A percentile compares a stretch with the other conserved stretches of the same genome.
These are phyloP conservation scores for Polytrichum formosum DNA, from an alignment of 225 moss, liverwort and hornwort genomes.

Conservation along the genomic window DNA sequence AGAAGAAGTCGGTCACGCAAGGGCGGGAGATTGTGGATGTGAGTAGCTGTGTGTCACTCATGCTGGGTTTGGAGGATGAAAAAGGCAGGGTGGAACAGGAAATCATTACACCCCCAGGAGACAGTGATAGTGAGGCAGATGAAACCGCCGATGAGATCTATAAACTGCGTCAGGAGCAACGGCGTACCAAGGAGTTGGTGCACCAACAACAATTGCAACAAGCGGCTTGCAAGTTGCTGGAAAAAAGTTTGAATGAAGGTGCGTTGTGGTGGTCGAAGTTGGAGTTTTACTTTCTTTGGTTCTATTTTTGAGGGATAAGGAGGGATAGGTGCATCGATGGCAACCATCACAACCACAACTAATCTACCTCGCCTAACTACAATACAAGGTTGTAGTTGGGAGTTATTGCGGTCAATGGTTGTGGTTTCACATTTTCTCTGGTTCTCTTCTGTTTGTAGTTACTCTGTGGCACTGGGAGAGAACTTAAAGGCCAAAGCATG, in stretches of 20 bases:
- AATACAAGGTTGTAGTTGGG: too few relatives aligned
- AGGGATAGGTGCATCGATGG: too few relatives aligned
- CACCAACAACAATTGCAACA: constrained; percentile 12
- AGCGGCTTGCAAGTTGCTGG: background rate
- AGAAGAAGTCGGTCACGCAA: background rate
- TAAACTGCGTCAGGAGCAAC: constrained; percentile 14
- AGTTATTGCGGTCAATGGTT: too few relatives aligned
- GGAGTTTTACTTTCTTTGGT: too few relatives aligned
- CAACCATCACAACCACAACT: too few relatives aligned
- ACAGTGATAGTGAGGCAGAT: constrained; percentile 27
- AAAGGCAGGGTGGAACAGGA: constrained; percentile 20
- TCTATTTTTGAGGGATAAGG: too few relatives aligned
- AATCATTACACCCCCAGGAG: constrained; percentile 13
- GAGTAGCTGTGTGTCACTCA: constrained; percentile 18
- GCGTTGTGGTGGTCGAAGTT: too few relatives aligned
- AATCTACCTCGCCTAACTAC: too few relatives aligned
- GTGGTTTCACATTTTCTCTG: too few relatives aligned
- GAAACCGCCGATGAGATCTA: constrained; percentile 27
- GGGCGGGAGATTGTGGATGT: constrained; percentile 19
- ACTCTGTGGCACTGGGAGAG: too few relatives aligned
- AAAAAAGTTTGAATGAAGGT: background rate
- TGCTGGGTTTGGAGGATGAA: background rate
- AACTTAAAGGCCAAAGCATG: too few relatives aligned
- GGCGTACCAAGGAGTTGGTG: constrained; percentile 11
- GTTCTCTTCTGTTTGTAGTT: too few relatives aligned